Conservation (phyloP, 2,329 filamentous ascomycete genomes). For the Fusarium coicis region DNA sequence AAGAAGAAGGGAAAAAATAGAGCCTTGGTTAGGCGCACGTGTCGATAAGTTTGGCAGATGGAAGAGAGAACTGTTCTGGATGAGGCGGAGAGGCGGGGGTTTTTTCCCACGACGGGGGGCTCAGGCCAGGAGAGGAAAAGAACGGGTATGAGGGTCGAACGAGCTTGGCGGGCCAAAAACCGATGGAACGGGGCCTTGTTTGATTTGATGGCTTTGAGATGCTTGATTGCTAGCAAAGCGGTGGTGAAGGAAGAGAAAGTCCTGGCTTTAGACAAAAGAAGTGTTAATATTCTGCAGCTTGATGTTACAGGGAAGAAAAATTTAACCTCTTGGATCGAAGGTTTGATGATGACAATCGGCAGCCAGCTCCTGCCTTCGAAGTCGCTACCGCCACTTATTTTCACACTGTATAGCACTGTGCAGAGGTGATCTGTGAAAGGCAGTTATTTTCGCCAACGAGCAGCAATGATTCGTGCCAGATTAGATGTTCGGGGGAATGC, state of each 20-base stretch:
- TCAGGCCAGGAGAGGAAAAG: constrained; percentile 41
- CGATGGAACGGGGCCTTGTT: constrained; percentile 22
- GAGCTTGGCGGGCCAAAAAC: constrained; percentile 37
- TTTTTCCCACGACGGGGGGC: constrained; percentile 38
- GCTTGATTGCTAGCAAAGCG: constrained; percentile 20
- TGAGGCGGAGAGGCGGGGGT: constrained; percentile 47
- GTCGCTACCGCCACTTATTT: constrained; percentile 33
- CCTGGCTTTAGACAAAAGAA: constrained; percentile 3
- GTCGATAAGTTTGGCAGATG: constrained; percentile 46
- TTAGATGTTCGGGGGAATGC: not conserved
- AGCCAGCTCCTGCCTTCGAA: constrained; percentile 14
- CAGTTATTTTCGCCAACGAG: not conserved
- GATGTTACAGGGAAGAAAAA: constrained; percentile 9
- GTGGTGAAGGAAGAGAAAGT: constrained; percentile 14
- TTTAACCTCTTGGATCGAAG: constrained; percentile 16
- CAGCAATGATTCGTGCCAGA: not conserved
- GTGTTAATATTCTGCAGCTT: constrained; percentile 5
- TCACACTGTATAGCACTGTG: constrained; percentile 24
- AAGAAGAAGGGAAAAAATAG: constrained; percentile 33
- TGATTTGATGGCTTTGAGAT: constrained; percentile 23
- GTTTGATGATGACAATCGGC: constrained; percentile 10
- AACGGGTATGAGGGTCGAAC: constrained; percentile 41
- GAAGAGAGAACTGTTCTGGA: constrained; percentile 36
- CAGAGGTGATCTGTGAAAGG: not conserved
- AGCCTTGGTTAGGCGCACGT: constrained; percentile 45